Evolutionary conservation across 768 basidiomycete species (phyloP), one percentile per base, ranked within the genome.

Genomic region (Lepiota brunneoincarnata): DNA sequence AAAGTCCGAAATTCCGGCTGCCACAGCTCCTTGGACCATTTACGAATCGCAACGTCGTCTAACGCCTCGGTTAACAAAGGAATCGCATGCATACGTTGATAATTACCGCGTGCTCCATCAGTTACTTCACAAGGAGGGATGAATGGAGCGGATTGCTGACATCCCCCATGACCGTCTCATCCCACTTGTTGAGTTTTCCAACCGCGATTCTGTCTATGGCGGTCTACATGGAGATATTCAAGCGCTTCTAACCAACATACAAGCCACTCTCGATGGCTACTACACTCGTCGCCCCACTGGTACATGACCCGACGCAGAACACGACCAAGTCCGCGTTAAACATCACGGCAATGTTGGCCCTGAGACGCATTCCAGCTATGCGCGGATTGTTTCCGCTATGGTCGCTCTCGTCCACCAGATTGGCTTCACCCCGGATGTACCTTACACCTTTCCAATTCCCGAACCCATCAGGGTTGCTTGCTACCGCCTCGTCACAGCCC

Each of bases 261-360:
- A 56, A 21, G 41, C 20, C 17, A n/a, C 34, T n/a, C 17, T 26
- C 6, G 15, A 26, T 10, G 18, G 21, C 4, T 37, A 18, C 31
- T 46, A 28, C 15, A 26, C 59, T 9, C 60, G 49, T 5, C 58
- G 55, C 1, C 31, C 56, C 1, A 55, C 59, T 17, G 52, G 60
- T 6, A 45, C 45, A 15, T 39, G 58, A 37, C 60, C 60, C 15
- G 39, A 17, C 6, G n/a, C 28, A 10, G 60, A 61, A 43, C 50
- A 57, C 17, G 20, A 49, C 4, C 17, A 40, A 2, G 50, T 37
- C 20, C 38, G 45, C 17, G 14, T 20, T 17, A 1, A 41, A 1
- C 51, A 51, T 39, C 60, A 59, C 51, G 20, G 14, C 4, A 26
- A 34, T 21, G 58, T 61, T 2, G 40, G 38, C 18, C 14, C 23